phyloP scores from a whole-genome alignment of 78 protist genomes.

The Abeoforma whisleri region DNA sequence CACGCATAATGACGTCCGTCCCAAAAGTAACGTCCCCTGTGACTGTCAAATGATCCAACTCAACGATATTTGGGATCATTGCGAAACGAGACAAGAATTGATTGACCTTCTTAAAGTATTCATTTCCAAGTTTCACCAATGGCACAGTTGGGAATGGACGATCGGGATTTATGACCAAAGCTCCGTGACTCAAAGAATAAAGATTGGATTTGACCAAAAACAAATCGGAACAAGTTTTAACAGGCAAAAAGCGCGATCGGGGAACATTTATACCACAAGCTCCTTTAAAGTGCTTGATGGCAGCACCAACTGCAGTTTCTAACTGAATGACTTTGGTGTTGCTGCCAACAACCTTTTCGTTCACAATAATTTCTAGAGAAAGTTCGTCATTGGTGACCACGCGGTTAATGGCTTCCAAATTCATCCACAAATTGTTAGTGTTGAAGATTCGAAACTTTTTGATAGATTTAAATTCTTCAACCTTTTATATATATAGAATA shows the following conservation, averaged over 20 bases:
- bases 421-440: conserved; percentile 94
- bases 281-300: conserved; percentile 71
- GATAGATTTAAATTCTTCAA: conserved; percentile 82
- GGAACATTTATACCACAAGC: conserved; percentile 81
- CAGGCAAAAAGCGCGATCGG: conserved; percentile 91
- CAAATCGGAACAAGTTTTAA: conserved; percentile 78
- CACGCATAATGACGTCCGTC: conserved; percentile 56
- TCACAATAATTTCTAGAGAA: conserved; percentile 76
- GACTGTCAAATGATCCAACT: conserved; percentile 77
- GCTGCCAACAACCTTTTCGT: conserved; percentile 70
- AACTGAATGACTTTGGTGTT: conserved; percentile 82
- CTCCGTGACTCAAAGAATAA: conserved; percentile 53
- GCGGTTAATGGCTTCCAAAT: conserved; percentile 63
- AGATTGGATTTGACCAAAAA: conserved; percentile 78
- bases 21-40: conserved; percentile 87
- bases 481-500: conserved; percentile 31
- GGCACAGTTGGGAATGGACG: conserved; percentile 65
- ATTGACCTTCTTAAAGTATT: conserved; percentile 61
- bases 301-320: conserved; percentile 93
- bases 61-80: conserved; percentile 74
- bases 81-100: conserved; percentile 35
- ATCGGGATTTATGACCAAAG: conserved; percentile 54
- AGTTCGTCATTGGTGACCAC: conserved; percentile 45
- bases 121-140: conserved; percentile 73
- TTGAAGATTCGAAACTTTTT: conserved; percentile 86